Conservation (phyloP, 345 rosid genomes). For the Erodium maritimum region DNA sequence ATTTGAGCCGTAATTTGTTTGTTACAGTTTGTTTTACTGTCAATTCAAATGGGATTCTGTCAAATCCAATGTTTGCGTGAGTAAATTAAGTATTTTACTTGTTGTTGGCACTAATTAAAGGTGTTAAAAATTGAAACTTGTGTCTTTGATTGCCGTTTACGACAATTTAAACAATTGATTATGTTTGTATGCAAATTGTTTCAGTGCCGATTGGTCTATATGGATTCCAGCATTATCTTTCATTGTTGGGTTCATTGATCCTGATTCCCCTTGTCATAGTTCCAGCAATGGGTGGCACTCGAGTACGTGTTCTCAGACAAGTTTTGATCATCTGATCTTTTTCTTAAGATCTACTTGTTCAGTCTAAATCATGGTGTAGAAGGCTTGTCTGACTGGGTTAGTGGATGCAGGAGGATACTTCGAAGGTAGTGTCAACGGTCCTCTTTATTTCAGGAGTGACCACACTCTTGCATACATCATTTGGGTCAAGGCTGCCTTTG, state of each 20-base stretch:
- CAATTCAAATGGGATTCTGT: neutral
- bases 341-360: neutral
- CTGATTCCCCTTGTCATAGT: conserved; percentile 86
- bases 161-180: no score
- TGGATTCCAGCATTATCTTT: conserved; percentile 91
- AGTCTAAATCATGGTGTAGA: conserved; percentile 1
- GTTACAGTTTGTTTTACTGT: neutral
- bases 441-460: conserved; percentile 83
- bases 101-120: neutral
- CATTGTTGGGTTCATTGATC: conserved; percentile 78
- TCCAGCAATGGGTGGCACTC: conserved; percentile 97
- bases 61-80: neutral
- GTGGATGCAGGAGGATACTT: conserved; percentile 73
- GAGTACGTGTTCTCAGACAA: conserved; percentile 36
- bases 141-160: no score
- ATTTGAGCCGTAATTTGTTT: neutral
- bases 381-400: conserved; percentile 25
- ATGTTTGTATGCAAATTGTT: neutral
- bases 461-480: conserved; percentile 73
- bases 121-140: neutral
- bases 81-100: neutral
- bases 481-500: conserved; percentile 91
- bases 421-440: conserved; percentile 76
- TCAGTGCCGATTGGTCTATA: conserved; percentile 90
- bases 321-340: conserved; percentile 4